A percentile compares a stretch with the other conserved stretches of the same genome.
These are phyloP conservation scores for Platanthera zijinensis DNA, from an alignment of 106 monocot genomes.

Conservation along the genomic window DNA sequence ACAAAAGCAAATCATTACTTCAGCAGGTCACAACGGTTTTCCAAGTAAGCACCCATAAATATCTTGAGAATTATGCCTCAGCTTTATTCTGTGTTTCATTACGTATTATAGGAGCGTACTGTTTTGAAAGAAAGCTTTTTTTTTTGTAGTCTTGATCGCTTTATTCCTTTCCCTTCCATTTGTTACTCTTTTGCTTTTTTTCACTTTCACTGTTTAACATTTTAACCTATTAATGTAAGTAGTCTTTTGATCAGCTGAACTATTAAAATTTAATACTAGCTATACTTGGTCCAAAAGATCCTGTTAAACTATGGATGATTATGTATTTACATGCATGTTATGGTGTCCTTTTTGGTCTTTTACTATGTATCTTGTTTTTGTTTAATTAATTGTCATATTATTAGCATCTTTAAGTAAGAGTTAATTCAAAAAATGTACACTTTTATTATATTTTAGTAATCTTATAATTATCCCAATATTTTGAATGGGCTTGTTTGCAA, in stretches of 20 bases:
- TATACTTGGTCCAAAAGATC: neutral
- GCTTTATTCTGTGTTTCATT: too few relatives aligned
- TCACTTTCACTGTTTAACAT: neutral
- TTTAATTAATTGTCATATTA: too few relatives aligned
- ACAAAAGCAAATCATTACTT: constrained; percentile 1
- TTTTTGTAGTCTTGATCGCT: neutral
- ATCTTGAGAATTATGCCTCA: too few relatives aligned
- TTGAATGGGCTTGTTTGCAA: too few relatives aligned
- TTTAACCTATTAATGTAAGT: neutral
- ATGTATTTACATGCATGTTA: neutral
- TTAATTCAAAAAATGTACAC: too few relatives aligned
- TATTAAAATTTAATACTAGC: neutral
- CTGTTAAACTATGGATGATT: neutral
- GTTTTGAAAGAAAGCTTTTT: neutral
- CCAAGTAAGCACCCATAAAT: neutral
- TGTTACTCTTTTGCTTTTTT: neutral
- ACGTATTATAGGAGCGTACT: too few relatives aligned
- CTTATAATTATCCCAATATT: too few relatives aligned
- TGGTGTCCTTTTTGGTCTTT: neutral
- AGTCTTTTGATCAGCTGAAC: neutral
- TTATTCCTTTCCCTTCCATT: neutral
- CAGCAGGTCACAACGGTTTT: neutral
- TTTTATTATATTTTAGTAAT: too few relatives aligned
- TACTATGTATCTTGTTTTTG: neutral
- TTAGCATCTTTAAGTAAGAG: too few relatives aligned